These are phyloP conservation scores for Cyberlindnera mrakii DNA, from an alignment of 805 yeast genomes.

Conservation along the genomic window DNA sequence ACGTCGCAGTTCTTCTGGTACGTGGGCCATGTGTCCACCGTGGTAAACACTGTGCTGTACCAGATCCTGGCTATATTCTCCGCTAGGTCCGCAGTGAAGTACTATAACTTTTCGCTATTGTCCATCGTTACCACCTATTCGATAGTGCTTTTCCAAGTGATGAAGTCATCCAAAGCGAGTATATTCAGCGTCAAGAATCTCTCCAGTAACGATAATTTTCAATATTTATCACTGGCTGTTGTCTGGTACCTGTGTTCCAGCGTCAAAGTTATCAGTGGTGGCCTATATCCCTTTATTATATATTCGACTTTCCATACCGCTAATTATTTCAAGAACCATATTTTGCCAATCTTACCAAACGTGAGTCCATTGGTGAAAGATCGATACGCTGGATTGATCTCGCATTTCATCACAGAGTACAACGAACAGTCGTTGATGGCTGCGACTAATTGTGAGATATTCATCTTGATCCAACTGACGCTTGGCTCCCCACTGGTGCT, in stretches of 20 bases:
- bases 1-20: constrained; percentile 71
- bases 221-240: constrained; percentile 45
- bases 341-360: constrained; percentile 46
- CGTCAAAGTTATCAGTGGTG: constrained; percentile 36
- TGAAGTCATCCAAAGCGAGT: constrained; percentile 32
- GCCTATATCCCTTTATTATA: constrained; percentile 54
- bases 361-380: constrained; percentile 18
- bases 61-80: constrained; percentile 38
- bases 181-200: constrained; percentile 29
- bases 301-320: constrained; percentile 62
- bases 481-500: constrained; percentile 38
- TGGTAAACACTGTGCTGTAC: constrained; percentile 35
- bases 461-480: constrained; percentile 33
- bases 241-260: constrained; percentile 38
- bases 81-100: constrained; percentile 26
- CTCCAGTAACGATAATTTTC: constrained; percentile 49
- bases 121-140: constrained; percentile 54
- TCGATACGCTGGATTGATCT: constrained; percentile 26
- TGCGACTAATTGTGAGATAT: constrained; percentile 44
- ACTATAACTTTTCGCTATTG: constrained; percentile 38
- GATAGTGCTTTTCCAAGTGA: constrained; percentile 57
- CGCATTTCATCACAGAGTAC: constrained; percentile 30
- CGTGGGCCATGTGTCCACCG: constrained; percentile 49
- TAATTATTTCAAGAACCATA: constrained; percentile 47
- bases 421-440: constrained; percentile 37